A percentile compares a stretch with the other conserved stretches of the same genome.
phyloP scores from a whole-genome alignment of 2,329 filamentous ascomycete genomes.

The Fusarium sp. region DNA sequence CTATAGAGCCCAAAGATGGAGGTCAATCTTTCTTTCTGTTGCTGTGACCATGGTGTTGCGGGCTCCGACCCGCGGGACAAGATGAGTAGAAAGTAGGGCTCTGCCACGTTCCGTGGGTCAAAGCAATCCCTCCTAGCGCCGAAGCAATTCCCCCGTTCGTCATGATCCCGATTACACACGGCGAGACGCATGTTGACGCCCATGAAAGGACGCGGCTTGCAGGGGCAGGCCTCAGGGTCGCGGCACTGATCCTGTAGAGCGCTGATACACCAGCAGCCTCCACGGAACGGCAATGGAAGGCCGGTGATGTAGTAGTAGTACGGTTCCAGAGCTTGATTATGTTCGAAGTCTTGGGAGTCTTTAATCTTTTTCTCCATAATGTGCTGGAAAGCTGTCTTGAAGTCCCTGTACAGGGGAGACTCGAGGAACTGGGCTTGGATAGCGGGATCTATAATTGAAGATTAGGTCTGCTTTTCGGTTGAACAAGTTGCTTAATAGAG shows the following conservation, averaged over 20 bases:
- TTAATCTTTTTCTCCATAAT: not conserved
- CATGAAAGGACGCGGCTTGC: not conserved
- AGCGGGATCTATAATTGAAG: not conserved
- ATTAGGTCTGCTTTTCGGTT: not conserved
- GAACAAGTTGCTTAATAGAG: not conserved
- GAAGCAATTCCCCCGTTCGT: not conserved
- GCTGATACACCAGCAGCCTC: not conserved
- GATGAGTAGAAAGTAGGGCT: not conserved
- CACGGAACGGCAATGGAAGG: not conserved
- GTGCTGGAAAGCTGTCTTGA: not conserved
- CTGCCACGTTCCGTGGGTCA: not conserved
- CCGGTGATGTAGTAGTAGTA: slow-evolving; percentile 11
- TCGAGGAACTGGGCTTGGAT: not conserved
- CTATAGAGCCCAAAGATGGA: not conserved
- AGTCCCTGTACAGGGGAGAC: not conserved
- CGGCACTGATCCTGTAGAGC: not conserved
- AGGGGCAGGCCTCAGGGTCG: not conserved
- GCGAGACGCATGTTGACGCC: not conserved
- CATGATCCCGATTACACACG: not conserved
- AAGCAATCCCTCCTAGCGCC: slow-evolving; percentile 6
- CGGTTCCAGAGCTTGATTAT: not conserved
- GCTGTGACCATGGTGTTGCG: accelerated
- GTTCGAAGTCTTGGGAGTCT: not conserved
- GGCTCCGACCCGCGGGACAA: not conserved
- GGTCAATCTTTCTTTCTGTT: not conserved